Evolutionary conservation across 371 early-diverging fungal species (phyloP), one percentile per base, ranked within the genome.

Genomic region (Furculomyces boomerangus): DNA sequence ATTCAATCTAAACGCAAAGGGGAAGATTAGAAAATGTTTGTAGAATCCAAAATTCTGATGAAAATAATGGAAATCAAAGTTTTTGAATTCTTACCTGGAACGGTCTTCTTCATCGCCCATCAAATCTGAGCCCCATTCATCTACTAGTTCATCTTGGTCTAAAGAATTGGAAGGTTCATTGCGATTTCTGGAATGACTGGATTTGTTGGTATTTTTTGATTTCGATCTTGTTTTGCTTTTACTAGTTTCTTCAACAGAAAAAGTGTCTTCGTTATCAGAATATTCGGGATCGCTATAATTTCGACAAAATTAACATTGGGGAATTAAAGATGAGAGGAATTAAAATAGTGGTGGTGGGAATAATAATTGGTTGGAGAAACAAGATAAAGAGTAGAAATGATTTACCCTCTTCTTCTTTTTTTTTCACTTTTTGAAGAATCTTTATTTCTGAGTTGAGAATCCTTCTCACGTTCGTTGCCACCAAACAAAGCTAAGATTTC

Each of bases 61-160:
- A 43, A 20, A 43, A 43, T 7, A 16, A n/a, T 7, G 5, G 22
- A 16, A 16, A 43, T n/a, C 22, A 20, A 43, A 16, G 5, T 5
- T 13, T 13, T 43, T 16, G 22, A 43, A 43, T 31, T 24, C 8
- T 24, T 24, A 49, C 29, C 52, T 28, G 8, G 30, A 66, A 25
- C 86, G 71, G 68, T 86, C 87, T 44, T 81, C 76, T 50, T 80
- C 79, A 57, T 84, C 82, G 50, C 80, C 81, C 70, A 81, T 84
- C 49, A 78, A 64, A 55, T 86, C 84, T 3, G 78, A 76, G 7
- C 80, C 85, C 68, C 83, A 86, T 58, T 79, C 78, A 54, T 85
- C 84, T 20, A 80, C 61, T 5, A 72, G 74, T 35, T 71, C 75
- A 28, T 80, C 75, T 40, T 79, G 80, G 27, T 72, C 75, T 16